Evolutionary conservation across 306 rosid species (phyloP).

Genomic region (Quercus suber): DNA sequence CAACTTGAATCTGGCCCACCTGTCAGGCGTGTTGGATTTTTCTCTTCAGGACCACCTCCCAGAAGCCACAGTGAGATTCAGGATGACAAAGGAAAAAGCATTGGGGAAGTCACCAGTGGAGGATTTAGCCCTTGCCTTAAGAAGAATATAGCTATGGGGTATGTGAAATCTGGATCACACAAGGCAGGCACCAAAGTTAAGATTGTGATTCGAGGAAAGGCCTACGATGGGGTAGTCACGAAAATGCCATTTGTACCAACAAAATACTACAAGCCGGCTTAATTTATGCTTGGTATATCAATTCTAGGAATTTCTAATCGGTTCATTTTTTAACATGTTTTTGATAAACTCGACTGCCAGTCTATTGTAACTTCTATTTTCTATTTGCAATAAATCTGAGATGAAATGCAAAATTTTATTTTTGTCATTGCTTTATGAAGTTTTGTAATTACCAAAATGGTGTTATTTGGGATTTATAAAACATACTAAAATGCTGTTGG

Average conservation of each 20-base stretch:
- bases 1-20: conserved; percentile 76
- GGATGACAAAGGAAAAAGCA: conserved; percentile 68
- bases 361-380: conserved; percentile 35
- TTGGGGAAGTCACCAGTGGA: conserved; percentile 98
- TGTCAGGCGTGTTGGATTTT: conserved; percentile 83
- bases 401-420: conserved; percentile 6
- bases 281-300: conserved; percentile 28
- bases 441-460: neutral
- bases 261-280: conserved; percentile 89
- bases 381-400: conserved; percentile 18
- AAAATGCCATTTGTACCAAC: conserved; percentile 97
- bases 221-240: conserved; percentile 84
- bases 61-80: conserved; percentile 96
- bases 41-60: conserved; percentile 93
- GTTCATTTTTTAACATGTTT: neutral
- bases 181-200: conserved; percentile 91
- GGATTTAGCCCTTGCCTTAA: conserved; percentile 97
- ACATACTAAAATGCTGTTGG: neutral
- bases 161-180: conserved; percentile 95
- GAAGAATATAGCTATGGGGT: conserved; percentile 97
- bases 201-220: conserved; percentile 79
- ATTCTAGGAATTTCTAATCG: conserved; percentile 14
- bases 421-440: conserved; percentile 5
- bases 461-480: neutral
- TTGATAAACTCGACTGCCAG: conserved; percentile 6